Conservation (phyloP, 2,329 filamentous ascomycete species). For the Tympanopsis confertula region DNA sequence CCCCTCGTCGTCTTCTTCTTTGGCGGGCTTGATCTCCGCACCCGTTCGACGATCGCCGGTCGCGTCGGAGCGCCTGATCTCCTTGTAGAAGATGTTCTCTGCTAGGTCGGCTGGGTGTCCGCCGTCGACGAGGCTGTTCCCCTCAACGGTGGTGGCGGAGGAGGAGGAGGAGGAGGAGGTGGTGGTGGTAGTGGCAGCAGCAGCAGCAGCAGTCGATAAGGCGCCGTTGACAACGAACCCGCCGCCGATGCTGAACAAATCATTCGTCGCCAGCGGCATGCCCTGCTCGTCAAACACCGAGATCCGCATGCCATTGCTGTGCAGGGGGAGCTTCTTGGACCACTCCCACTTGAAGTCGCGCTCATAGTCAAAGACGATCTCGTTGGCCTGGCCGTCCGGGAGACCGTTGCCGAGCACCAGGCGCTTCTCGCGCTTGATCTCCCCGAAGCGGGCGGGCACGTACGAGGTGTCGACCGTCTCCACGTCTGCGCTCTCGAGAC, state of each 20-base stretch:
- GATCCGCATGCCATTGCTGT: slow-evolving; percentile 40
- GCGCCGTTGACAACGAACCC: slow-evolving; percentile 39
- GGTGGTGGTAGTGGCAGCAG: slow-evolving; percentile 5
- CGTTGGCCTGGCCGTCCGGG: slow-evolving; percentile 23
- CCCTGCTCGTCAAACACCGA: slow-evolving; percentile 35
- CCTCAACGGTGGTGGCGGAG: no score
- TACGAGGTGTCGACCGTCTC: slow-evolving; percentile 35
- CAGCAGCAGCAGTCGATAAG: slow-evolving; percentile 26
- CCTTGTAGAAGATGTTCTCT: slow-evolving; percentile 39
- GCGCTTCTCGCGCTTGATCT: slow-evolving; percentile 32
- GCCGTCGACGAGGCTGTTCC: slow-evolving; percentile 9
- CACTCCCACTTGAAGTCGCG: slow-evolving; percentile 37
- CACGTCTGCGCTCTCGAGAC: slow-evolving; percentile 35
- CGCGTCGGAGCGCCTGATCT: slow-evolving; percentile 32
- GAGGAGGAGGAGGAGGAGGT: slow-evolving; percentile 5
- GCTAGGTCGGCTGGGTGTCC: slow-evolving; percentile 33
- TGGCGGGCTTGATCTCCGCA: slow-evolving; percentile 25
- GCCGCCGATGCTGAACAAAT: slow-evolving; percentile 38
- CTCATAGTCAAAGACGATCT: slow-evolving; percentile 35
- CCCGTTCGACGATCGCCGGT: slow-evolving; percentile 31
- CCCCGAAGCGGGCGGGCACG: slow-evolving; percentile 29
- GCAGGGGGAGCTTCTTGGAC: slow-evolving; percentile 35
- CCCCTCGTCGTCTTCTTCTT: slow-evolving; percentile 8
- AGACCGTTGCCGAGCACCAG: slow-evolving; percentile 29
- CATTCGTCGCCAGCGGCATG: slow-evolving; percentile 32